A percentile compares a stretch with the other conserved stretches of the same genome.
Conservation (phyloP, 225 moss, liverwort and hornwort species). For the Neckera pumila region DNA sequence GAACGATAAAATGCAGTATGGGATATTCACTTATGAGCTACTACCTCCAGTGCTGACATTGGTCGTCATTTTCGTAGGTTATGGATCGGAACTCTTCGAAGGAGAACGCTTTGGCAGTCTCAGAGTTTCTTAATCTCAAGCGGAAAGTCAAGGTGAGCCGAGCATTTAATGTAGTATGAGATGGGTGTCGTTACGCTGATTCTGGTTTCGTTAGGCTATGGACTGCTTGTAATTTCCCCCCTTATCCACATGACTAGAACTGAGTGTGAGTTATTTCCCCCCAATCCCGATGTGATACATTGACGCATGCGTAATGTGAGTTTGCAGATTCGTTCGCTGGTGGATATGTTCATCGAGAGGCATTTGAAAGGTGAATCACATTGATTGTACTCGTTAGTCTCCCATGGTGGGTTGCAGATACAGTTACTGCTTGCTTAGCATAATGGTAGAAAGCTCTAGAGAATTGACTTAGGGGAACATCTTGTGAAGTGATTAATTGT, state of each 20-base stretch:
- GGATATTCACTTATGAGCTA: not conserved
- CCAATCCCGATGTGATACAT: not conserved
- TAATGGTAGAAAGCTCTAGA: not conserved
- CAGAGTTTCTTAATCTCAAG: constrained; percentile 52
- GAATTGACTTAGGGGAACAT: not conserved
- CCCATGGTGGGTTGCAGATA: constrained; percentile 30
- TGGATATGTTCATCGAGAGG: constrained; percentile 57
- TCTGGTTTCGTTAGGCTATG: not conserved
- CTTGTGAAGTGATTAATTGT: constrained; percentile 14
- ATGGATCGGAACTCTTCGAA: constrained; percentile 49
- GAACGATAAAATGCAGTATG: not conserved
- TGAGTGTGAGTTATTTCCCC: not conserved
- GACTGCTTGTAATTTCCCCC: not conserved
- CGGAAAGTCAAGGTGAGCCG: constrained; percentile 50
- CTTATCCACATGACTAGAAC: not conserved
- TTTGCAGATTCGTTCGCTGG: constrained; percentile 51
- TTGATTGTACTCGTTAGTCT: constrained; percentile 27
- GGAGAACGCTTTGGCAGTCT: constrained; percentile 36
- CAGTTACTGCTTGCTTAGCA: constrained; percentile 9
- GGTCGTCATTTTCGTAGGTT: constrained; percentile 17
- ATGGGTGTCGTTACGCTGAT: not conserved
- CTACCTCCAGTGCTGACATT: not conserved
- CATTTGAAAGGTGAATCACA: constrained; percentile 53
- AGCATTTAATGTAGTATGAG: not conserved
- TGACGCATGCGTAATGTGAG: not conserved